Evolutionary conservation across 352 stramenopile species (phyloP), one percentile per base, ranked within the genome.

Genomic region (Phytopythium helicoides): DNA sequence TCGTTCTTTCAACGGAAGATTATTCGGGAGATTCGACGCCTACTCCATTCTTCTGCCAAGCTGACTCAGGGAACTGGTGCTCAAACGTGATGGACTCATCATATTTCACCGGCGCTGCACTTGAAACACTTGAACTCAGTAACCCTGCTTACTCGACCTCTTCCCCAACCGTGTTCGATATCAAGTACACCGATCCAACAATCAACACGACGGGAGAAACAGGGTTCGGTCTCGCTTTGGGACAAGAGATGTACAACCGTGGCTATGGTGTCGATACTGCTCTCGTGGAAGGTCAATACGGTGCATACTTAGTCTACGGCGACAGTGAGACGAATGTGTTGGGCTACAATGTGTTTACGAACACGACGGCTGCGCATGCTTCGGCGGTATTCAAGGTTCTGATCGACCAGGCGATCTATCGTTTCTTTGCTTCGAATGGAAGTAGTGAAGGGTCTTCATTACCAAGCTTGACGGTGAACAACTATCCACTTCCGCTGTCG

Each of bases 291-390:
- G 62, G 60, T 0, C 78, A 86, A 49, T 83, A 77, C 35, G 75
- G 75, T 15, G 68, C 68, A 0, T 81, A 76, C 46, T 52, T 84
- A 33, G 64, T 89, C 9, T 60, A 80, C 26, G 65, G 69, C 21
- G 72, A 76, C 26, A 64, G 56, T 23, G 49, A 63, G 6, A 54
- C 52, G n/a, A 77, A 81, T 33, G 23, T 84, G 0, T 59, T 89
- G 6, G 64, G 75, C 34, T 89, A 89, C 65, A 85, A 83, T 21
- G 23, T 87, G 40, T 71, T 86, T 16, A 58, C 81, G 8, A 89
- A 89, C 68, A 85, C 75, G 6, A 78, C 78, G 10, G 41, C 76
- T 2, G 76, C 64, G 0, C 78, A 89, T 22, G 54, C 58, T 15
- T 52, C 73, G 0, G 59, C 68, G 22, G 83, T 87, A 26, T 89